A percentile compares a stretch with the other conserved stretches of the same genome.
phyloP scores from a whole-genome alignment of 495 filamentous ascomycete species.

The Penicillium desertorum region DNA sequence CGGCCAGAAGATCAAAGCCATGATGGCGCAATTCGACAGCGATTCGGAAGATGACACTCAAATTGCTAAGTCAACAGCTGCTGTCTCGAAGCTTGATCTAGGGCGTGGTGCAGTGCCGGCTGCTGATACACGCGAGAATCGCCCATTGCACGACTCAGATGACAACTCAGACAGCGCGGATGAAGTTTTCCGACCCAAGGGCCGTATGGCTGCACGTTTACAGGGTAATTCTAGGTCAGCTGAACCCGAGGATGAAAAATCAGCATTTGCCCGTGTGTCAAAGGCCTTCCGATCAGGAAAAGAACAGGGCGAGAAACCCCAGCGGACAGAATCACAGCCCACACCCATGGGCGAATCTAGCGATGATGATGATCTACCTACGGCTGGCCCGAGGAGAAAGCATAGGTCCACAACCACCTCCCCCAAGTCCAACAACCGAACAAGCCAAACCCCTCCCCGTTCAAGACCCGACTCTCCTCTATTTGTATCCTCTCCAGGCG shows the following conservation, averaged over 20 bases:
- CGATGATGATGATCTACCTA: conserved; percentile 44
- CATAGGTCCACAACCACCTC: conserved; percentile 18
- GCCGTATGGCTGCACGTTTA: conserved; percentile 70
- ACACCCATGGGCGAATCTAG: conserved; percentile 18
- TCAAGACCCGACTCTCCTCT: conserved; percentile 40
- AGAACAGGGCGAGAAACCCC: conserved; percentile 20
- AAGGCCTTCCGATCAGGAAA: conserved; percentile 27
- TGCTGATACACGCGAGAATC: conserved; percentile 10
- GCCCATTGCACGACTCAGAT: conserved; percentile 33
- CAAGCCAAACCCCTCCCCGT: conserved; percentile 20
- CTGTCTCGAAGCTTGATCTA: conserved; percentile 13
- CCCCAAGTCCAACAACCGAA: conserved; percentile 10
- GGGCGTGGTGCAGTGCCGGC: conserved; percentile 17
- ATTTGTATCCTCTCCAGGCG: conserved; percentile 40
- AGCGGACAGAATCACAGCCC: conserved; percentile 16
- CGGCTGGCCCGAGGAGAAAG: conserved; percentile 34
- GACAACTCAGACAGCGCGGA: conserved; percentile 38
- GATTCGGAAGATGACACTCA: conserved; percentile 54
- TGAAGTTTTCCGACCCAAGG: conserved; percentile 59
- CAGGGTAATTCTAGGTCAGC: conserved; percentile 33
- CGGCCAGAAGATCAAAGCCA: conserved; percentile 65
- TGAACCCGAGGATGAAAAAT: conserved; percentile 21
- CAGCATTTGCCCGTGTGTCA: conserved; percentile 40
- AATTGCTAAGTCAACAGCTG: conserved; percentile 13
- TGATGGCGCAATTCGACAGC: conserved; percentile 63